A percentile compares a stretch with the other conserved stretches of the same genome.
These are phyloP conservation scores for Petunia secreta DNA, from an alignment of 257 asterid genomes.

Conservation along the genomic window DNA sequence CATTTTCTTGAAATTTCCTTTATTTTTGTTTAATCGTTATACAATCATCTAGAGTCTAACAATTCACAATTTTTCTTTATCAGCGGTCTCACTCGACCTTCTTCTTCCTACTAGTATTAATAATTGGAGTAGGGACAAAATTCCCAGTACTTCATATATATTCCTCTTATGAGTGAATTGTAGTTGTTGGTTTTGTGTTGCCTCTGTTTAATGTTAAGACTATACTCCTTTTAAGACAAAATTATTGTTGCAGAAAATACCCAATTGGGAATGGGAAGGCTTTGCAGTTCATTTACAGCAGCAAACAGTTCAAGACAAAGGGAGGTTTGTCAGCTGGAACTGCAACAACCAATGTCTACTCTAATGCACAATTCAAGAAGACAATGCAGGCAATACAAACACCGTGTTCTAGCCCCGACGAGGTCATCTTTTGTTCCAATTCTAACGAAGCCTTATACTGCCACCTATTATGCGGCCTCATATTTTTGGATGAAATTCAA, in stretches of 20 bases:
- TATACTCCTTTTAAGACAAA: background rate
- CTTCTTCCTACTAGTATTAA: no score
- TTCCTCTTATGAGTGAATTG: no score
- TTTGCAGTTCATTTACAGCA: constrained; percentile 77
- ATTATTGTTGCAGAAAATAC: constrained; percentile 55
- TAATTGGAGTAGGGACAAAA: no score
- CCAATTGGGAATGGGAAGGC: constrained; percentile 74
- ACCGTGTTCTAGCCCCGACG: constrained; percentile 86
- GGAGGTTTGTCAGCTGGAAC: constrained; percentile 94
- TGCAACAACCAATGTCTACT: constrained; percentile 84
- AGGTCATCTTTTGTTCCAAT: constrained; percentile 87
- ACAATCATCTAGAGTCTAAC: no score
- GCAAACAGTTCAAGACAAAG: constrained; percentile 85
- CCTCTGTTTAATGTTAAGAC: background rate
- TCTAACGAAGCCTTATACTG: constrained; percentile 79
- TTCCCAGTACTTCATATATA: no score
- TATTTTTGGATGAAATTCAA: constrained; percentile 65
- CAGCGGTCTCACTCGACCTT: no score
- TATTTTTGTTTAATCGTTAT: no score
- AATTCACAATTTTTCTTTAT: no score
- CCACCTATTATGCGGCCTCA: constrained; percentile 80
- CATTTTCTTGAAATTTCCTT: no score
- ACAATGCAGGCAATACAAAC: constrained; percentile 82
- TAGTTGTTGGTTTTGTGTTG: no score
- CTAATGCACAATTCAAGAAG: constrained; percentile 62